Evolutionary conservation across 495 filamentous ascomycete species (phyloP), one percentile per base, ranked within the genome.

Genomic region (Articulospora tetracladia): DNA sequence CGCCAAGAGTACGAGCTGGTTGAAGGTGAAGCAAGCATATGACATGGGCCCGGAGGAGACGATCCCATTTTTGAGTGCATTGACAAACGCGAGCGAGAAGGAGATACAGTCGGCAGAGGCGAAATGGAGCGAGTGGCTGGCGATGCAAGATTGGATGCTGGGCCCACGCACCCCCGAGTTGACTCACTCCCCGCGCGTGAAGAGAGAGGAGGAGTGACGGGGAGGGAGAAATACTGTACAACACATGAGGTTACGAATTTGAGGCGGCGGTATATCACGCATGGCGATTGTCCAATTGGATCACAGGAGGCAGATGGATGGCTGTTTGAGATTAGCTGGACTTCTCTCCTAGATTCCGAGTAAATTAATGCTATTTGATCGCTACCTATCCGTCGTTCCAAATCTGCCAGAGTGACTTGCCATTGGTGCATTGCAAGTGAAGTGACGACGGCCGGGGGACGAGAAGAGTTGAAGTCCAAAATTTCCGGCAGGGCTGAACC

Each of bases 1-100:
- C 0, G 92, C 93, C 11, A 98, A 97, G 76, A 92, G 89, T 65
- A 88, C 86, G 7, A 90, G 85, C 44, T 98, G 93, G 92, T 79
- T 90, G 19, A 80, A 80, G 26, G 90, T 95, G 67, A 97, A 96
- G 77, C 82, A 85, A 66, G 83, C 90, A 63, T 98, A 98, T 73
- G 94, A 98, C 73, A 88, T 91, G 75, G 76, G 81, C 1, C 81
- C 86, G 13, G 78, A 89, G 28, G 90, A 98, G 75, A 88, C 82
- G 30, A 84, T 96, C 23, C 94, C 93, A 2, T 98, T 94, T 68
- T 72, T 98, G 59, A 84, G 84, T 63, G 91, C 93, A 26, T 74
- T 97, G 28, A 85, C 89, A 67, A 80, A 84, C 44, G 85, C 89
- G 1, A 76, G 84, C 28, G 85, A 92, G 65, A 80, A 82, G 23